These are phyloP conservation scores for Acacia melanoxylon DNA, from an alignment of 306 rosid species.

Conservation along the genomic window DNA sequence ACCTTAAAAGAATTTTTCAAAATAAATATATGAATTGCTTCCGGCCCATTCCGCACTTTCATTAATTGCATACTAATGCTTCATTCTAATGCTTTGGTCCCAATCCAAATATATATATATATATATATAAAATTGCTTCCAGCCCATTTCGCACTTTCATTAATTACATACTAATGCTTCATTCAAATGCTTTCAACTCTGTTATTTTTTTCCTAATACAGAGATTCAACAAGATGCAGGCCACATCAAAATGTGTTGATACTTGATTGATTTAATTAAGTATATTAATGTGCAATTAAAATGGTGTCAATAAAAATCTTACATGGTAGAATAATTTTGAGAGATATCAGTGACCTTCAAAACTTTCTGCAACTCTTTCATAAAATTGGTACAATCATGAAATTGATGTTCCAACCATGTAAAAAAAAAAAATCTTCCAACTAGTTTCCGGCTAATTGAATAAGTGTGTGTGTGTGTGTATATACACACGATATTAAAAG, in stretches of 20 bases:
- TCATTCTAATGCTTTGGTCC: too few species aligned
- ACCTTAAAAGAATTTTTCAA: too few species aligned
- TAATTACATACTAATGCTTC: background rate
- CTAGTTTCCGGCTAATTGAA: too few species aligned
- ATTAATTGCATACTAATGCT: background rate
- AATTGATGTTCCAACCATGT: background rate
- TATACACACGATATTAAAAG: background rate
- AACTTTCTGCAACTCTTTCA: background rate
- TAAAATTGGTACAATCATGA: background rate
- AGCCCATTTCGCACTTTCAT: background rate
- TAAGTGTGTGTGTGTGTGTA: too few species aligned
- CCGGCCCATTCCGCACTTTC: background rate
- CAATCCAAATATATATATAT: too few species aligned
- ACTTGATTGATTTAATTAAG: background rate
- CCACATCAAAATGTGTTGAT: background rate
- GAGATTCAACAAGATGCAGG: background rate
- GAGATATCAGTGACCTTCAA: too few species aligned
- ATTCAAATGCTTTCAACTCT: too few species aligned
- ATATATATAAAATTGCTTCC: too few species aligned
- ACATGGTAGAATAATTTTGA: background rate
- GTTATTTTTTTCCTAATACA: too few species aligned
- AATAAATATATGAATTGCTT: background rate
- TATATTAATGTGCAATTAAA: background rate
- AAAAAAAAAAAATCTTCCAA: background rate
- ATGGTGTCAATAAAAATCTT: background rate